Percentiles rank a stretch among this genome's conserved stretches.
phyloP scores from a whole-genome alignment of 768 basidiomycete genomes.

The Mycena alexandri region DNA sequence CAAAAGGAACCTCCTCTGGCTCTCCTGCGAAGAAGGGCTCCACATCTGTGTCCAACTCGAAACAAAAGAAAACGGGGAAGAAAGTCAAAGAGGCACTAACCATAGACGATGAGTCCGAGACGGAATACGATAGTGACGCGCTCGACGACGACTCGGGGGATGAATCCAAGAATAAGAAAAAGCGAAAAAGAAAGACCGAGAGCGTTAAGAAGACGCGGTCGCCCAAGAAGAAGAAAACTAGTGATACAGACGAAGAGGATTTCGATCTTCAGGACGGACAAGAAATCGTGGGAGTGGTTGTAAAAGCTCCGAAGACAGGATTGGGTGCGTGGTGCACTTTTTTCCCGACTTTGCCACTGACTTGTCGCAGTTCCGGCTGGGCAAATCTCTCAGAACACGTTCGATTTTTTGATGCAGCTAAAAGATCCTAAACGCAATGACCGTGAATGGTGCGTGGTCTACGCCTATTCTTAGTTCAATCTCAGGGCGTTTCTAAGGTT shows the following conservation, averaged over 20 bases:
- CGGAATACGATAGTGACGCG: constrained; percentile 57
- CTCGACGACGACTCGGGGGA: constrained; percentile 56
- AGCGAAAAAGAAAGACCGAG: constrained; percentile 40
- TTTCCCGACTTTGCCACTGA: not conserved
- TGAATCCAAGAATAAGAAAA: constrained; percentile 41
- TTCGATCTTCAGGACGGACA: constrained; percentile 71
- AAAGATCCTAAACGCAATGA: constrained; percentile 86
- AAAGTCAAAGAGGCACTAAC: not conserved
- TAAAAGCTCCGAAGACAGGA: constrained; percentile 88
- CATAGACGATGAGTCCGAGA: constrained; percentile 29
- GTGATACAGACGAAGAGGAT: constrained; percentile 57
- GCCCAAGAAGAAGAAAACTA: constrained; percentile 45
- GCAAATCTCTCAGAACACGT: constrained; percentile 86
- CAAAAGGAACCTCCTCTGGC: constrained; percentile 20
- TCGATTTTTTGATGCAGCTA: constrained; percentile 81
- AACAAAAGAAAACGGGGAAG: constrained; percentile 5
- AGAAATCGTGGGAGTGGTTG: constrained; percentile 79
- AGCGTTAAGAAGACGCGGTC: constrained; percentile 42
- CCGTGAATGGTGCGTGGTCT: constrained; percentile 74
- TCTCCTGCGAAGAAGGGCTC: constrained; percentile 11
- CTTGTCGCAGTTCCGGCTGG: constrained; percentile 78
- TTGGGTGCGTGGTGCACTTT: constrained; percentile 61
- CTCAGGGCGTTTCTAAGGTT: constrained; percentile 67
- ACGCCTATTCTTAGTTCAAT: not conserved
- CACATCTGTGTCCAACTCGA: constrained; percentile 8